Evolutionary conservation across 495 filamentous ascomycete genomes (phyloP).

Genomic region (Penicillium parvum): DNA sequence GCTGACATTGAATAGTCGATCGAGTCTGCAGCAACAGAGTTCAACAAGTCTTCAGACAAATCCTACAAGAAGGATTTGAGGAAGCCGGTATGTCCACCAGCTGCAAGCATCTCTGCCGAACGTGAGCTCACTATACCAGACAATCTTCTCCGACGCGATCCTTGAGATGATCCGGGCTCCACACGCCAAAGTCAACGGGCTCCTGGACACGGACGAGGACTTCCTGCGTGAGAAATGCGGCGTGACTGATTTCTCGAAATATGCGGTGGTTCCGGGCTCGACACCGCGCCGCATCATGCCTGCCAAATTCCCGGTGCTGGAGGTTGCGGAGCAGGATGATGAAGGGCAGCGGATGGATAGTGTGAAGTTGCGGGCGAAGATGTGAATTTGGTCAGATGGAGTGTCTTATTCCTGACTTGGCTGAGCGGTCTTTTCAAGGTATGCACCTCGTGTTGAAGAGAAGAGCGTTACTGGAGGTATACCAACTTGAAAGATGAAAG

Average conservation of each 20-base stretch:
- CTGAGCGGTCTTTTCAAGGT: no score
- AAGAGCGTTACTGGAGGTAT: no score
- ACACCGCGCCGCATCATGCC: conserved; percentile 78
- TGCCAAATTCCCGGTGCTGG: conserved; percentile 59
- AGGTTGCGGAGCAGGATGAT: conserved; percentile 76
- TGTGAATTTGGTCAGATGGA: conserved; percentile 5
- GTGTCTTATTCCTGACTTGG: not conserved
- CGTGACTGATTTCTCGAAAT: conserved; percentile 69
- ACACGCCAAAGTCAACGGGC: conserved; percentile 59
- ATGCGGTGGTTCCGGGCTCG: conserved; percentile 62
- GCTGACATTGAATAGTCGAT: conserved; percentile 44
- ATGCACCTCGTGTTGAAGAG: no score
- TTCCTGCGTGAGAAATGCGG: conserved; percentile 63
- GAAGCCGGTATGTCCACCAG: conserved; percentile 45
- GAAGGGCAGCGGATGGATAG: conserved; percentile 74
- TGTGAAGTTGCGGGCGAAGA: conserved; percentile 29
- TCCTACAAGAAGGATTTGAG: conserved; percentile 52
- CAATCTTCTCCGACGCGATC: conserved; percentile 77
- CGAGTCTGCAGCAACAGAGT: conserved; percentile 66
- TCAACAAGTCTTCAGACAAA: conserved; percentile 34
- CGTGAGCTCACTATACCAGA: conserved; percentile 21
- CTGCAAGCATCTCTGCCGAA: not conserved
- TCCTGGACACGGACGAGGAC: conserved; percentile 75
- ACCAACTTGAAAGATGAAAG: not conserved
- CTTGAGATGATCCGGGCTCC: conserved; percentile 67